Percentiles rank a stretch among this genome's conserved stretches.
phyloP scores from a whole-genome alignment of 495 filamentous ascomycete species.

The Talaromyces borbonicus region DNA sequence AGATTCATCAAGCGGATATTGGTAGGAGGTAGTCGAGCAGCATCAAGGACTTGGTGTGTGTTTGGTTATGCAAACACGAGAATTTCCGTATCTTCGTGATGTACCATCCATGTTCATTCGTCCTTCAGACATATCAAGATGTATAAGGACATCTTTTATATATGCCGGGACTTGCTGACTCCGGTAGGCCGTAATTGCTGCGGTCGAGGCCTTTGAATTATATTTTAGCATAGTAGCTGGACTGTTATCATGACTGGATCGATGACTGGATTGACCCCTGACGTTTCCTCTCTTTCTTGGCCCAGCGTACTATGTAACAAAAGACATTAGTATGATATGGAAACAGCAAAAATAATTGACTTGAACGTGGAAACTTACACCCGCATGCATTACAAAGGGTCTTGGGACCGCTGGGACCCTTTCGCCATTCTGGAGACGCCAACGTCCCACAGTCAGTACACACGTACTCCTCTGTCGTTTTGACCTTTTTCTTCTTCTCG shows the following conservation, averaged over 20 bases:
- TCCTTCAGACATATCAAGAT: not conserved
- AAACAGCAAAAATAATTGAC: not conserved
- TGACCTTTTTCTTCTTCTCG: constrained; percentile 86
- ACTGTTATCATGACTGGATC: not conserved
- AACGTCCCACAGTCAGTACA: constrained; percentile 93
- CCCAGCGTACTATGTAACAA: constrained; percentile 49
- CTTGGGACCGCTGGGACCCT: constrained; percentile 88
- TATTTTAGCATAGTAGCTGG: too few species aligned
- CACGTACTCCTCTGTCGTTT: constrained; percentile 86
- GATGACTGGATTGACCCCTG: constrained; percentile 15
- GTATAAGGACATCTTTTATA: too few species aligned
- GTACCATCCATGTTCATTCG: not conserved
- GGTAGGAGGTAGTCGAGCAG: not conserved
- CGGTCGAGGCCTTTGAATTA: too few species aligned
- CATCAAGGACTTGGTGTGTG: not conserved
- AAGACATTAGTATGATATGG: constrained; percentile 1
- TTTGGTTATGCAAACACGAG: not conserved
- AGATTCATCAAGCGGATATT: not conserved
- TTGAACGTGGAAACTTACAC: constrained; percentile 36
- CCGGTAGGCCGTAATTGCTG: too few species aligned
- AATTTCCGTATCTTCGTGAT: not conserved
- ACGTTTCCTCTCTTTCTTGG: constrained; percentile 67
- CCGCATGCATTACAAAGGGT: constrained; percentile 97
- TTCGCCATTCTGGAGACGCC: constrained; percentile 94
- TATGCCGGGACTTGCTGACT: too few species aligned